Evolutionary conservation across 768 basidiomycete species (phyloP), one percentile per base, ranked within the genome.

Genomic region (Phanerochaete carnosa): DNA sequence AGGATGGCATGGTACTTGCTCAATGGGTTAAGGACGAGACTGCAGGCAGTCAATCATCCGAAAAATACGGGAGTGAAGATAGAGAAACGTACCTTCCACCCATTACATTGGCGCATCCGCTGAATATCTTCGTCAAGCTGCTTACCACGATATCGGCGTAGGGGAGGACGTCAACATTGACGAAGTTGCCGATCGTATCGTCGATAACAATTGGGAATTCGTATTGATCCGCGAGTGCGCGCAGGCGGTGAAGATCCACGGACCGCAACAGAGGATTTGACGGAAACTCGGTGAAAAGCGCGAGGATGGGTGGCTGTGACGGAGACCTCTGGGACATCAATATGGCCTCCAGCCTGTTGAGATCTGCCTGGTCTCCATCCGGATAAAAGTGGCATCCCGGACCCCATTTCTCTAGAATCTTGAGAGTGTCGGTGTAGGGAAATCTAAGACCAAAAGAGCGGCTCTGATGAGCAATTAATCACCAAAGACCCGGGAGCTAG

Each of bases 51-150:
- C 43, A 13, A 29, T 16, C 23, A 22, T 23, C 37, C 11, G 49
- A 37, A 32, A n/a, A n/a, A n/a, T n/a, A 43, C 45, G 29, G 19
- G 26, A 51, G 55, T 26, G 33, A 46, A 15, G n/a, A n/a, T n/a
- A n/a, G n/a, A 52, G 33, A n/a, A n/a, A 77, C 83, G 55, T 66
- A 96, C 96, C 92, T 92, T 69, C 96, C 96, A 47, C 96, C 96
- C 96, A 98, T 98, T 53, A 95, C 94, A 68, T 99, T 98, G 37
- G 88, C 84, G 56, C 91, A 89, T 1, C 96, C 96, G 63, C 93
- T 95, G 76, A 99, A 98, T 29, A 98, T 81, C 77, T 98, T 98
- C 23, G 91, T 89, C 68, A 98, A 74, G 76, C 94, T 95, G 67
- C 92, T 94, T 39, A 88, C 95, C 8, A 96, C 87, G 28, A 99